These are phyloP conservation scores for Iris pallida DNA, from an alignment of 116 monocot genomes.

Conservation along the genomic window DNA sequence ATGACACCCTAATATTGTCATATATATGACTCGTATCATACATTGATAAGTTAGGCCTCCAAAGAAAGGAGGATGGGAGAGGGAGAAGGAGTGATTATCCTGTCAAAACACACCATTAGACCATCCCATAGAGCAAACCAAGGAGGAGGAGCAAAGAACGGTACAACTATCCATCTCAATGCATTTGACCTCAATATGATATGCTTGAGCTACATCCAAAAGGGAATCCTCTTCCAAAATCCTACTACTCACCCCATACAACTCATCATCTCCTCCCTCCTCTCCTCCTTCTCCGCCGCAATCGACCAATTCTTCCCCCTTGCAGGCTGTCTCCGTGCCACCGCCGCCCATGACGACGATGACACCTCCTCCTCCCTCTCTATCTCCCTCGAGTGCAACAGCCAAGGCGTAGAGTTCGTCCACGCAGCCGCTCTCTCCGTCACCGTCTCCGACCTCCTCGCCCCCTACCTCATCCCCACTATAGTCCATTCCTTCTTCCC, in stretches of 20 bases:
- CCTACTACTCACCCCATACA: too few species aligned
- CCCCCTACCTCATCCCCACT: background rate
- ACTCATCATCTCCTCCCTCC: too few species aligned
- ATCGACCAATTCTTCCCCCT: too few species aligned
- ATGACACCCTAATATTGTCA: too few species aligned
- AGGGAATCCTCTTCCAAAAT: constrained; percentile 9
- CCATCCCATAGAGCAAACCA: constrained; percentile 1
- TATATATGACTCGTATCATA: too few species aligned
- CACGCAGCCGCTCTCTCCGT: background rate
- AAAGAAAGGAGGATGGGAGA: background rate
- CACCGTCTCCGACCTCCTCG: background rate
- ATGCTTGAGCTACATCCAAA: background rate
- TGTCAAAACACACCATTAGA: background rate
- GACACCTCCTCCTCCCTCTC: too few species aligned
- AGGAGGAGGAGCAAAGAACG: background rate
- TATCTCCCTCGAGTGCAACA: too few species aligned
- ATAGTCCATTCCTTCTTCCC: constrained; percentile 9
- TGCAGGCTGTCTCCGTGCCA: too few species aligned
- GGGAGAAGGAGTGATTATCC: background rate
- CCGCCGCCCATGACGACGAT: too few species aligned
- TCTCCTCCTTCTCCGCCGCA: too few species aligned
- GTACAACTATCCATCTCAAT: constrained; percentile 2
- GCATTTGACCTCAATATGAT: constrained; percentile 15
- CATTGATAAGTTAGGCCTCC: too few species aligned
- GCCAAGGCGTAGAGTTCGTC: too few species aligned